Percentiles rank a stretch among this genome's conserved stretches.
Evolutionary conservation across 768 basidiomycete genomes (phyloP).

Genomic region (Psilocybe tampanensis): DNA sequence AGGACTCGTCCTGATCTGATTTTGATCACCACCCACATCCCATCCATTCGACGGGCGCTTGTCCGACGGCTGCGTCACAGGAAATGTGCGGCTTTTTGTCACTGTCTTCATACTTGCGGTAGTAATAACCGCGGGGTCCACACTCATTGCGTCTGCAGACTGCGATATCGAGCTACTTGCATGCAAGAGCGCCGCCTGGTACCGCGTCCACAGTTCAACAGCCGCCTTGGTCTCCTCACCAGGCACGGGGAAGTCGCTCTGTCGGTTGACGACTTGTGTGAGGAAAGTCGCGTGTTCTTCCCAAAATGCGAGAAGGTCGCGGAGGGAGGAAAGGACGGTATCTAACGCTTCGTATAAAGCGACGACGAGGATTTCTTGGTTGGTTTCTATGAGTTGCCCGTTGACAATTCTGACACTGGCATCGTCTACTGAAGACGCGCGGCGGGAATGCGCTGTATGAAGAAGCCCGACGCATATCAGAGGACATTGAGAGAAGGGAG

Average conservation of each 20-base stretch:
- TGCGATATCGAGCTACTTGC: constrained; percentile 24
- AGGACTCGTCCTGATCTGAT: no score
- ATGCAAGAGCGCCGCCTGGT: constrained; percentile 22
- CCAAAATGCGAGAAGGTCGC: constrained; percentile 24
- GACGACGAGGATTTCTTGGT: constrained; percentile 9
- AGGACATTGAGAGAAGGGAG: background rate
- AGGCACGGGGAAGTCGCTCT: constrained; percentile 20
- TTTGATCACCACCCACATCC: no score
- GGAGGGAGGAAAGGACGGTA: constrained; percentile 14
- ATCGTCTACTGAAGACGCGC: background rate
- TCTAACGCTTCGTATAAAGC: constrained; percentile 17
- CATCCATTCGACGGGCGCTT: background rate
- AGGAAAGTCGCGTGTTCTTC: constrained; percentile 22
- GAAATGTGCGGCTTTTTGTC: constrained; percentile 16
- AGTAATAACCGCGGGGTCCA: constrained; percentile 15
- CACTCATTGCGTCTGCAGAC: constrained; percentile 20
- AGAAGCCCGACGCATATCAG: background rate
- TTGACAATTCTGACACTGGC: no score
- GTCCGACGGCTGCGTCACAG: background rate
- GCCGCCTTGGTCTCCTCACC: constrained; percentile 20
- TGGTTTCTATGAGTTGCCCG: background rate
- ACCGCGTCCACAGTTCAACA: constrained; percentile 19
- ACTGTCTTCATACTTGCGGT: constrained; percentile 5
- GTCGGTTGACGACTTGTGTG: constrained; percentile 17
- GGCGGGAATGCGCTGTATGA: background rate